phyloP scores from a whole-genome alignment of 2,329 filamentous ascomycete species.

The Ophiostoma sp. region DNA sequence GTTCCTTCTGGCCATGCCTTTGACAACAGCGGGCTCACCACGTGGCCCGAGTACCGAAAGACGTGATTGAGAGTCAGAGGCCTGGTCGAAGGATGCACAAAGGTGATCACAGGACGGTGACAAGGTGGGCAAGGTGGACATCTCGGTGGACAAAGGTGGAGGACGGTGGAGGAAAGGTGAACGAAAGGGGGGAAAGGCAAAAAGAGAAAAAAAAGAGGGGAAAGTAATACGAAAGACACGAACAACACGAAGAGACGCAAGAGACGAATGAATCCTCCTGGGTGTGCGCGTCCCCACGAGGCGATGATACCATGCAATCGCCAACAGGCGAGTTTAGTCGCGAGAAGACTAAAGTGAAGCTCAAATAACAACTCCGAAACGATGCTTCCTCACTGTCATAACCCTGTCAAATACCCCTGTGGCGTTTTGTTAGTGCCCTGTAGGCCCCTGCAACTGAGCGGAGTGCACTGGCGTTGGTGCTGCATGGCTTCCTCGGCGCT shows the following conservation, averaged over 20 bases:
- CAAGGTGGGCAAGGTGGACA: background rate
- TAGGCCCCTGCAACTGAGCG: no score
- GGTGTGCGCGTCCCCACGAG: background rate
- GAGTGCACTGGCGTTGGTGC: no score
- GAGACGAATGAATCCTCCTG: background rate
- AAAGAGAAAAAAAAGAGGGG: background rate
- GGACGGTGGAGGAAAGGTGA: background rate
- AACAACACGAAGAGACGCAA: background rate
- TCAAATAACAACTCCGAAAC: background rate
- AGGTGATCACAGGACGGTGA: background rate
- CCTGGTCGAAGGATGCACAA: background rate
- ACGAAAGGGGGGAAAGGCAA: background rate
- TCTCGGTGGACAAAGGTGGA: background rate
- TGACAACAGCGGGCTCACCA: background rate
- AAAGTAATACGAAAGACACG: background rate
- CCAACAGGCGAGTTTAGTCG: no score
- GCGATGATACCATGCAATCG: conserved; percentile 6
- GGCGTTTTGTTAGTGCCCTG: background rate
- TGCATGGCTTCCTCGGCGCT: no score
- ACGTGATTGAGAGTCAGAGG: background rate
- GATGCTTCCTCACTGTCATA: background rate
- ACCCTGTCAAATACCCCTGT: background rate
- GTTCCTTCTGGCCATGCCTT: background rate
- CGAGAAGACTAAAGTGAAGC: background rate
- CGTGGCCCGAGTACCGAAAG: conserved; percentile 32